phyloP scores from a whole-genome alignment of 306 rosid genomes.

The Cucumis hystrix region DNA sequence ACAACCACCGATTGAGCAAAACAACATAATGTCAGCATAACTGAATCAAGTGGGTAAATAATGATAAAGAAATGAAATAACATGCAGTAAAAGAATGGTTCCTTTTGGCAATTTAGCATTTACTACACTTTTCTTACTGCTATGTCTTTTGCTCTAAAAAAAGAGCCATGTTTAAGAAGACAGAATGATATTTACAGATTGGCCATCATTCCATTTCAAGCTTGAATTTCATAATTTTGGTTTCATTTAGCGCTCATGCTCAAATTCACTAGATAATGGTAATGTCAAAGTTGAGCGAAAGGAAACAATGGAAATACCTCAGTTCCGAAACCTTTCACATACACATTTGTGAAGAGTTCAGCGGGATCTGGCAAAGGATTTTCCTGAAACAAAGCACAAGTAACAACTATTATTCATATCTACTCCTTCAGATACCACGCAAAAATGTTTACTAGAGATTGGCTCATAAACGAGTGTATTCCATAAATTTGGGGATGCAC shows the following conservation, averaged over 20 bases:
- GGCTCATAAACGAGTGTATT: background rate
- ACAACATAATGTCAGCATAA: background rate
- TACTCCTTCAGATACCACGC: background rate
- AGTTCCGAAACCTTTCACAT: slow-evolving; percentile 51
- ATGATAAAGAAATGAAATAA: background rate
- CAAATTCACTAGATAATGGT: background rate
- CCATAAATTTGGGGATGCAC: background rate
- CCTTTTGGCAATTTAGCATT: background rate
- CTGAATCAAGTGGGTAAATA: background rate
- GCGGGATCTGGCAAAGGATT: slow-evolving; percentile 71
- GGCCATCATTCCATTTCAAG: background rate
- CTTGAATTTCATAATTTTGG: background rate
- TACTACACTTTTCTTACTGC: background rate
- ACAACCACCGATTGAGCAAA: no score
- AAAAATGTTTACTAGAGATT: background rate
- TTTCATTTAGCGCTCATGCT: background rate
- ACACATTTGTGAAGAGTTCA: slow-evolving; percentile 59
- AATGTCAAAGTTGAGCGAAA: background rate
- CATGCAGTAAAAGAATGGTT: background rate
- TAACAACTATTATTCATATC: background rate
- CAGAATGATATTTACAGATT: background rate
- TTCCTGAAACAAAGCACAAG: slow-evolving; percentile 44
- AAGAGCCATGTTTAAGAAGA: background rate
- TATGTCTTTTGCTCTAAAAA: background rate
- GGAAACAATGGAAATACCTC: slow-evolving; percentile 37